These are phyloP conservation scores for Zygoascus biomembranicola DNA, from an alignment of 805 yeast genomes.

Conservation along the genomic window DNA sequence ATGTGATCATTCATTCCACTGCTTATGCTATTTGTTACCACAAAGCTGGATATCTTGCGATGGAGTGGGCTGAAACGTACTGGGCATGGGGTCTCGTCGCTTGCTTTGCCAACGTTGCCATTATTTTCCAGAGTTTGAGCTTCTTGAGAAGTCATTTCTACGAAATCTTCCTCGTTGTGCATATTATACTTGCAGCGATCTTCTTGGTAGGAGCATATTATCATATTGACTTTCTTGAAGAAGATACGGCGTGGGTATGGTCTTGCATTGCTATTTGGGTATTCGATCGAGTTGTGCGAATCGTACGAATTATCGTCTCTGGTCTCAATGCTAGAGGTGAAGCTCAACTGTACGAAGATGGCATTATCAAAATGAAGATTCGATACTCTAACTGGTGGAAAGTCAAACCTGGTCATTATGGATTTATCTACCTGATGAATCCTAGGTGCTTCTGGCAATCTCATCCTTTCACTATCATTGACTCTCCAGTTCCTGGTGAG, in stretches of 20 bases:
- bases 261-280: constrained; percentile 61
- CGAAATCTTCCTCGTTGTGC: constrained; percentile 53
- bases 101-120: constrained; percentile 34
- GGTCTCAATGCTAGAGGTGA: constrained; percentile 37
- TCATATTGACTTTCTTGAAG: constrained; percentile 41
- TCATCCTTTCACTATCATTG: constrained; percentile 55
- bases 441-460: constrained; percentile 55
- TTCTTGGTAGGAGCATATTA: constrained; percentile 50
- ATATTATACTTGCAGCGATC: constrained; percentile 45
- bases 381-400: constrained; percentile 40
- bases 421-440: constrained; percentile 49
- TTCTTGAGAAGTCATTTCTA: constrained; percentile 46
- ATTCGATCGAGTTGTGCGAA: constrained; percentile 52
- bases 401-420: constrained; percentile 49
- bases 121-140: constrained; percentile 43
- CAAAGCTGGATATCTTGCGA: constrained; percentile 33
- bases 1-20: constrained; percentile 47
- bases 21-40: constrained; percentile 39
- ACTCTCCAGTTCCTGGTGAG: constrained; percentile 8
- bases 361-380: constrained; percentile 20
- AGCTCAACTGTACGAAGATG: constrained; percentile 7
- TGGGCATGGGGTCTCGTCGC: constrained; percentile 36
- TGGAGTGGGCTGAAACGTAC: constrained; percentile 10
- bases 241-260: constrained; percentile 42
- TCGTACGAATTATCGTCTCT: constrained; percentile 45